Evolutionary conservation across 139 green algal genomes (phyloP).

Genomic region (Zygnema cylindricum): DNA sequence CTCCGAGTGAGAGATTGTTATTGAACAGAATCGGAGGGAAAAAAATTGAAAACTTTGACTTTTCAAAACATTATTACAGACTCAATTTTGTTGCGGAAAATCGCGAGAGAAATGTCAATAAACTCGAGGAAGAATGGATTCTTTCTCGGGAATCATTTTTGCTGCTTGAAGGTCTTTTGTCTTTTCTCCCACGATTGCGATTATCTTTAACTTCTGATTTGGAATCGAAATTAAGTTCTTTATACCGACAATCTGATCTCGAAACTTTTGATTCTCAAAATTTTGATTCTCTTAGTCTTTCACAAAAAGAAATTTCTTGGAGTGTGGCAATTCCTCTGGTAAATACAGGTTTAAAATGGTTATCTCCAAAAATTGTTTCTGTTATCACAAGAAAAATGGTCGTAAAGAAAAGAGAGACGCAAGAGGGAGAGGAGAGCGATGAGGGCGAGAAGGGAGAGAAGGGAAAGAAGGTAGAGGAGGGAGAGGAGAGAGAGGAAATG

Average conservation of each 20-base stretch:
- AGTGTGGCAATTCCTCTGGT: neutral
- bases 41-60: neutral
- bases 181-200: neutral
- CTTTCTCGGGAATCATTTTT: neutral
- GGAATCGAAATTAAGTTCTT: too few species aligned
- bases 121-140: neutral
- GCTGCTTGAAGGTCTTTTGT: conserved; percentile 4
- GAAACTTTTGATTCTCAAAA: neutral
- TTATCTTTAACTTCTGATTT: neutral
- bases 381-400: neutral
- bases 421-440: neutral
- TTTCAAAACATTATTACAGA: too few species aligned
- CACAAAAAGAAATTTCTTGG: neutral
- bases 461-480: neutral
- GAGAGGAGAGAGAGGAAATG: neutral
- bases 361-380: neutral
- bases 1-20: neutral
- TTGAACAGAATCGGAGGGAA: neutral
- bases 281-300: neutral
- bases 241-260: too few species aligned
- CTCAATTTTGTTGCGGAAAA: too few species aligned
- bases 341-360: neutral
- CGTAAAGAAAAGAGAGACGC: neutral
- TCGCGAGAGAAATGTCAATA: neutral
- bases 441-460: neutral